Percentiles rank a stretch among this genome's conserved stretches.
phyloP scores from a whole-genome alignment of 345 rosid genomes.

The Barbarea vulgaris region DNA sequence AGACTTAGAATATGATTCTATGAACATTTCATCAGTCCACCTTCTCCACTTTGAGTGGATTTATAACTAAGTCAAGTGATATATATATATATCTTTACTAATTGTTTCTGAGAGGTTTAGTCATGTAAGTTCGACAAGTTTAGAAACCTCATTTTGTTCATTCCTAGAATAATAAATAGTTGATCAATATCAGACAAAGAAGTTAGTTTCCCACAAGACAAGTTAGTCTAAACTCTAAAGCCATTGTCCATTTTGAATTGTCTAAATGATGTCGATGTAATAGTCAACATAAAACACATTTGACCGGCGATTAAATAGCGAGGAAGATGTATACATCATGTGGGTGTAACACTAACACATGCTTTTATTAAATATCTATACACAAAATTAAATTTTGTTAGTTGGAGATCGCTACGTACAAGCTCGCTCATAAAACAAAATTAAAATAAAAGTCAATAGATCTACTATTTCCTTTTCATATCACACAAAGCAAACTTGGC shows the following conservation, averaged over 20 bases:
- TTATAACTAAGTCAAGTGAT: background rate
- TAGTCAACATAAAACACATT: constrained; percentile 29
- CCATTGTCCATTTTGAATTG: constrained; percentile 20
- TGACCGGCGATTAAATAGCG: constrained; percentile 39
- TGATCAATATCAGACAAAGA: background rate
- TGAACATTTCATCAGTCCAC: background rate
- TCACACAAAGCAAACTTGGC: constrained; percentile 30
- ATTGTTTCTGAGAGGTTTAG: constrained; percentile 17
- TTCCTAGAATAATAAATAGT: background rate
- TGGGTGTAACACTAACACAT: constrained; percentile 39
- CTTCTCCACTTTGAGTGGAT: background rate
- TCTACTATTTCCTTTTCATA: constrained; percentile 21
- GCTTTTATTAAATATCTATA: constrained; percentile 11
- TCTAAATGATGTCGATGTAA: constrained; percentile 29
- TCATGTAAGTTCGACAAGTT: background rate
- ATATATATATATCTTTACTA: background rate
- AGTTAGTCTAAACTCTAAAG: constrained; percentile 18
- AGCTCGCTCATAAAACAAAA: background rate
- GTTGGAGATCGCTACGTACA: constrained; percentile 27
- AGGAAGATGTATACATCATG: constrained; percentile 33
- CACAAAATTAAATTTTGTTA: constrained; percentile 26
- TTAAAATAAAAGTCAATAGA: constrained; percentile 26
- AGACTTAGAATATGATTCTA: background rate
- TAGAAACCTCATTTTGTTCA: background rate
- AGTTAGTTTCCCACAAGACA: constrained; percentile 19